These are phyloP conservation scores for Tolypocladium inflatum DNA, from an alignment of 2,329 filamentous ascomycete genomes.

Conservation along the genomic window DNA sequence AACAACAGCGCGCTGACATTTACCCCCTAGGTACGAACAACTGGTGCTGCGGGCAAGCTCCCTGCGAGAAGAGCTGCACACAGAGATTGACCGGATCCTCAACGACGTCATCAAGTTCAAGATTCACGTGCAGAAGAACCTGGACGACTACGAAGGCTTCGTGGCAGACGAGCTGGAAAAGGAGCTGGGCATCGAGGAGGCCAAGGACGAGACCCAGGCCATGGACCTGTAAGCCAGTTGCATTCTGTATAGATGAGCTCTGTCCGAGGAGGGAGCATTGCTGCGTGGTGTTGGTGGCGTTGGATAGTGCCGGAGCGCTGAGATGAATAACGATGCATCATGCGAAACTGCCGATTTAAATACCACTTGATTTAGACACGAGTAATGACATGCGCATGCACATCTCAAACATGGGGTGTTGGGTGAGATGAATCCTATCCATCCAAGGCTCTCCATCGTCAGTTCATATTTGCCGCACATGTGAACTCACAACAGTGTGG, in stretches of 20 bases:
- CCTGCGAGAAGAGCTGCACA: slow-evolving; percentile 94
- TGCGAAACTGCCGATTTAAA: neutral
- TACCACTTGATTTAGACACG: neutral
- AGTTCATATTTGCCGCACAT: too few relatives aligned
- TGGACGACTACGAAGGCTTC: slow-evolving; percentile 92
- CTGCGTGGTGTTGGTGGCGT: neutral
- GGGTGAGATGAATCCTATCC: too few relatives aligned
- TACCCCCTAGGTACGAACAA: slow-evolving; percentile 65
- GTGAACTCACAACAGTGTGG: too few relatives aligned
- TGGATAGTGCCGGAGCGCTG: neutral
- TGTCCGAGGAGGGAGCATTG: neutral
- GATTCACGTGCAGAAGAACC: slow-evolving; percentile 83
- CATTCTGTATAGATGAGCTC: neutral
- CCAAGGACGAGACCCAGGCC: slow-evolving; percentile 41
- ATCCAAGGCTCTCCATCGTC: too few relatives aligned
- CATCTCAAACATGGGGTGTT: neutral
- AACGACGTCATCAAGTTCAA: slow-evolving; percentile 99
- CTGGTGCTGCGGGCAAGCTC: slow-evolving; percentile 74
- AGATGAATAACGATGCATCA: neutral
- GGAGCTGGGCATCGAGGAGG: slow-evolving; percentile 60
- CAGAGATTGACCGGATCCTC: slow-evolving; percentile 88
- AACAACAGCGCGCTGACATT: neutral
- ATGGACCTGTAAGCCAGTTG: slow-evolving; percentile 24
- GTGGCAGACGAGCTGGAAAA: slow-evolving; percentile 89
- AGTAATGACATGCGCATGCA: neutral